These are phyloP conservation scores for Mallotus japonicus DNA, from an alignment of 441 rosid genomes.

Conservation along the genomic window DNA sequence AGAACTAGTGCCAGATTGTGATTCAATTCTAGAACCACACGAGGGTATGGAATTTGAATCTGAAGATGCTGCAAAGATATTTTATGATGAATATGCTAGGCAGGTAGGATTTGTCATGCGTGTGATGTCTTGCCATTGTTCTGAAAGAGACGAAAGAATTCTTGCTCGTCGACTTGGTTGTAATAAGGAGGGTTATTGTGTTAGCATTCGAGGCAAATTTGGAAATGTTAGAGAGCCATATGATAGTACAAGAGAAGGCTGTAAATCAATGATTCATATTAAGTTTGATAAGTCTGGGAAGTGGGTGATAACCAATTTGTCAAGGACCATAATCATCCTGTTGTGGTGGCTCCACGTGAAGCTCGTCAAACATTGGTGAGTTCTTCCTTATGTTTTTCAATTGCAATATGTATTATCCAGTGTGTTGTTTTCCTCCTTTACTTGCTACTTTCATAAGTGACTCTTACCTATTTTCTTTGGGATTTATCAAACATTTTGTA, in stretches of 20 bases:
- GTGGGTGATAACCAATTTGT: conserved; percentile 87
- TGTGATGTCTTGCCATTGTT: conserved; percentile 37
- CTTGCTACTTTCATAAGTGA: not conserved
- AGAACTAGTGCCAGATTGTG: conserved; percentile 25
- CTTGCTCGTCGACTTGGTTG: no score
- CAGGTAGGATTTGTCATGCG: conserved; percentile 84
- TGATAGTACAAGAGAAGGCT: conserved; percentile 90
- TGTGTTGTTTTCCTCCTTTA: not conserved
- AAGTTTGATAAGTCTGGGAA: conserved; percentile 78
- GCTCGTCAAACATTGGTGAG: conserved; percentile 78
- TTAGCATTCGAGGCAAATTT: no score
- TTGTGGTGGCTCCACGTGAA: conserved; percentile 64
- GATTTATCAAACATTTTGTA: not conserved
- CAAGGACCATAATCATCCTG: conserved; percentile 87
- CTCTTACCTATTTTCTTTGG: no score
- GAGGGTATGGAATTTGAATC: conserved; percentile 70
- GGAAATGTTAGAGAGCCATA: conserved; percentile 56
- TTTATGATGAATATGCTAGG: conserved; percentile 82
- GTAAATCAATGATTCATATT: conserved; percentile 92
- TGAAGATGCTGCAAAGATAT: conserved; percentile 71
- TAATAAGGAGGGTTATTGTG: no score
- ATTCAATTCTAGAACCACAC: conserved; percentile 47
- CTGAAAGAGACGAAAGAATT: no score
- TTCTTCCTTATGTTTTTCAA: conserved; percentile 10
- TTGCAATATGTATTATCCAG: not conserved